These are phyloP conservation scores for Salix suchowensis DNA, from an alignment of 345 rosid genomes.

Conservation along the genomic window DNA sequence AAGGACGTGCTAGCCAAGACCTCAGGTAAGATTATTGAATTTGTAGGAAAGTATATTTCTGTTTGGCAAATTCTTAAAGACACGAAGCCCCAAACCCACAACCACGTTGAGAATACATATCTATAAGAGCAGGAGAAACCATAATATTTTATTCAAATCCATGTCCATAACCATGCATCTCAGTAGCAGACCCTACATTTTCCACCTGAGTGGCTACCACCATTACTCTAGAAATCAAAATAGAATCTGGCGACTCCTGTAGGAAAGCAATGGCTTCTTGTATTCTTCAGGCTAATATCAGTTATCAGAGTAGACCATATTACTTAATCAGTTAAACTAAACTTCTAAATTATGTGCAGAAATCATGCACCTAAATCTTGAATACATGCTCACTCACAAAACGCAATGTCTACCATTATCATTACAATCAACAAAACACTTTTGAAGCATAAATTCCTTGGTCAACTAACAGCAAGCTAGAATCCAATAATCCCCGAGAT, in stretches of 20 bases:
- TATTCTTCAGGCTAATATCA: conserved; percentile 53
- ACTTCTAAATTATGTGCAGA: conserved; percentile 18
- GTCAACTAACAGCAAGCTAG: no score
- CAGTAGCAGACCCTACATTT: conserved; percentile 41
- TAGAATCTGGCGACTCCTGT: conserved; percentile 48
- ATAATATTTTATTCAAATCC: conserved; percentile 53
- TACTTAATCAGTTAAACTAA: conserved; percentile 57
- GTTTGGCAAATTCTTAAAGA: conserved; percentile 41
- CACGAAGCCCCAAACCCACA: conserved; percentile 38
- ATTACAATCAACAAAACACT: no score
- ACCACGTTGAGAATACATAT: conserved; percentile 84
- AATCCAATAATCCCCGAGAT: no score
- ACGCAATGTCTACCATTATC: no score
- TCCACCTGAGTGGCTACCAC: conserved; percentile 59
- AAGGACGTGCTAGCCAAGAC: conserved; percentile 62
- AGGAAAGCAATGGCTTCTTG: conserved; percentile 43
- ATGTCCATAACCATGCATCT: conserved; percentile 54
- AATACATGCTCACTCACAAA: no score
- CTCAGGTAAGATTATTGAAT: conserved; percentile 54
- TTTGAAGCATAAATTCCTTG: no score
- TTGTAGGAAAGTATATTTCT: conserved; percentile 51
- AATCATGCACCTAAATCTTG: no score
- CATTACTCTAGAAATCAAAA: conserved; percentile 51
- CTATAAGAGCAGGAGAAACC: conserved; percentile 64
- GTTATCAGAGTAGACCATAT: conserved; percentile 71